Evolutionary conservation across 352 stramenopile genomes (phyloP), one percentile per base, ranked within the genome.

Genomic region (Pythium phragmiticola): DNA sequence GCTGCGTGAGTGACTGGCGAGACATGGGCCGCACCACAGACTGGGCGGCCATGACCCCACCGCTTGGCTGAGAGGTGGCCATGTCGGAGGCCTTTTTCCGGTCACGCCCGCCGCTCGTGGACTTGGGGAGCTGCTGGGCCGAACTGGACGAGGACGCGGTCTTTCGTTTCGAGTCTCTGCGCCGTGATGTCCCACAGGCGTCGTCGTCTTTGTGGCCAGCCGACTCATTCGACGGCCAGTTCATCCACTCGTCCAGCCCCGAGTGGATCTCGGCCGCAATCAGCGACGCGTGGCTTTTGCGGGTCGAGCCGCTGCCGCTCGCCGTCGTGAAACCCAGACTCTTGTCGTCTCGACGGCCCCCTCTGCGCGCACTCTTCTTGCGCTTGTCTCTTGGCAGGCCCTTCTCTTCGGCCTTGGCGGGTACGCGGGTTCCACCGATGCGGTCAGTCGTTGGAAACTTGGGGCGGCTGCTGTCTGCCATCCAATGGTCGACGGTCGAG

Each of bases 321-420:
- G 26, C 26, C 26, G 34, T 39, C 34, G 46, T 23, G 13, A 60
- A 48, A 26, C 23, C 16, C 33, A 45, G 33, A 4, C 45, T 52
- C 48, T 61, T 65, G 28, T 70, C 63, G 4, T 61, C 50, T 9
- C 62, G 66, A n/a, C 59, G 51, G 23, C 37, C 57, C 12, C 65
- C 58, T 45, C 59, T 67, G 30, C 59, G 57, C 11, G 57, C 53
- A 17, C 51, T 64, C 53, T 72, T 72, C 37, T 66, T 66, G 4
- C 63, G 48, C 57, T 57, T 60, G 51, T 70, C 64, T 42, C 66
- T 70, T 13, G 50, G 14, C 8, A 60, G 33, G 7, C 34, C 5
- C 57, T 66, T 70, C 0, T 70, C 64, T 46, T 70, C 64, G 23
- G 64, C 64, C 33, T 70, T 70, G 11, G 57, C 14, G n/a, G 64